These are phyloP conservation scores for Metschnikowia gruessii DNA, from an alignment of 805 yeast species.

Conservation along the genomic window DNA sequence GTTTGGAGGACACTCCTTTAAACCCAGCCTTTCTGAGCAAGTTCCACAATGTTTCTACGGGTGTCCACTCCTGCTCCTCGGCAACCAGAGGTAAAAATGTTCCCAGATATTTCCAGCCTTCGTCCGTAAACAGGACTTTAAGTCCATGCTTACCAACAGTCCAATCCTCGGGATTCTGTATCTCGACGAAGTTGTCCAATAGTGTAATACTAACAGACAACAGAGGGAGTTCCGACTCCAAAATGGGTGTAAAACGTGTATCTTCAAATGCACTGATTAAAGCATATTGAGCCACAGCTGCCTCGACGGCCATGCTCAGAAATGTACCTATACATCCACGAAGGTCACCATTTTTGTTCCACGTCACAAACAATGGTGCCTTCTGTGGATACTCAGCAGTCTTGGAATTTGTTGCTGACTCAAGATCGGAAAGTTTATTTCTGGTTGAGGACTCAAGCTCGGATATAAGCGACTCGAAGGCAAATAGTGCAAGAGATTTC, in stretches of 20 bases:
- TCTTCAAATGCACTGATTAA: constrained; percentile 69
- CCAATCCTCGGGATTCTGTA: constrained; percentile 66
- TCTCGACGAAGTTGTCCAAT: constrained; percentile 54
- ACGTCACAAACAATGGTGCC: constrained; percentile 80
- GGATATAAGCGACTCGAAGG: constrained; percentile 34
- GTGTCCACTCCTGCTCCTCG: constrained; percentile 78
- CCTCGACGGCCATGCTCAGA: constrained; percentile 46
- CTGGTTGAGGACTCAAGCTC: constrained; percentile 17
- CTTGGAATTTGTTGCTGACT: constrained; percentile 4
- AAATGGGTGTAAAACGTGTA: constrained; percentile 69
- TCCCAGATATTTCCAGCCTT: constrained; percentile 51
- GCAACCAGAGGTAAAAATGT: constrained; percentile 93
- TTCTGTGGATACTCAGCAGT: constrained; percentile 11
- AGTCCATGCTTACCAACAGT: constrained; percentile 80
- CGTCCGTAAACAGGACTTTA: constrained; percentile 48
- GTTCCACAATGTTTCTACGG: constrained; percentile 64
- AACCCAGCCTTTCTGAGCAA: constrained; percentile 72
- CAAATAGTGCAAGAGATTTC: constrained; percentile 36
- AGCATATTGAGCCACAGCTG: constrained; percentile 63
- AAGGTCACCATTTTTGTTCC: constrained; percentile 58
- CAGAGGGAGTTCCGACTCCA: constrained; percentile 47
- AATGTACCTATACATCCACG: constrained; percentile 97
- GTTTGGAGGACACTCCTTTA: constrained; percentile 6
- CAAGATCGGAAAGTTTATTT: constrained; percentile 14
- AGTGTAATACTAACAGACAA: constrained; percentile 64